phyloP scores from a whole-genome alignment of 2,329 filamentous ascomycete genomes.

The Chalara sp. region DNA sequence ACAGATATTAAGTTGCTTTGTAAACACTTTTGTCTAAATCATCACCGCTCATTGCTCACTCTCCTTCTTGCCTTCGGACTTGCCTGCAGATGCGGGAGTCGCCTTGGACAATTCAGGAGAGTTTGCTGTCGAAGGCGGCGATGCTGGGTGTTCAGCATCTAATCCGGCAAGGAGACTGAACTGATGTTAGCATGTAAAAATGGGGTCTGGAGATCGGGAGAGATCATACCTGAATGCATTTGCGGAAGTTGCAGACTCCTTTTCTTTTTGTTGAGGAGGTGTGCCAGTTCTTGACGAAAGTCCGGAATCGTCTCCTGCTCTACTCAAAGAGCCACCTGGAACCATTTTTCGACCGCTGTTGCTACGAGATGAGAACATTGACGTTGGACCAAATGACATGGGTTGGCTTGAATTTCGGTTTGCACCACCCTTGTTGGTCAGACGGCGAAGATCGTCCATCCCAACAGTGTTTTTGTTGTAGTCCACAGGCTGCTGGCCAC shows the following conservation, averaged over 20 bases:
- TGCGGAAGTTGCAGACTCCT: slow-evolving; percentile 59
- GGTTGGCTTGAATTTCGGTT: slow-evolving; percentile 56
- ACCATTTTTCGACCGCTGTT: slow-evolving; percentile 81
- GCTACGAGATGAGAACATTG: slow-evolving; percentile 82
- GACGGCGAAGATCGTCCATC: slow-evolving; percentile 83
- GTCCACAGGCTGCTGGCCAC: slow-evolving; percentile 64
- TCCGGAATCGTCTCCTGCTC: slow-evolving; percentile 76
- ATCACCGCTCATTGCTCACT: slow-evolving; percentile 32
- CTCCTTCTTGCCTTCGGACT: slow-evolving; percentile 42
- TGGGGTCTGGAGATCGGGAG: too few species aligned
- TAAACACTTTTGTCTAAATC: slow-evolving; percentile 31
- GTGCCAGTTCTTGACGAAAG: slow-evolving; percentile 86
- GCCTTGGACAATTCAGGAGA: slow-evolving; percentile 61
- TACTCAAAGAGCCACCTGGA: slow-evolving; percentile 64
- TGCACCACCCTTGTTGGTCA: slow-evolving; percentile 55
- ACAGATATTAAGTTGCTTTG: slow-evolving; percentile 35
- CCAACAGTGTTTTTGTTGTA: slow-evolving; percentile 74
- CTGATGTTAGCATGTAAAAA: slow-evolving; percentile 20
- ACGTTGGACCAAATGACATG: slow-evolving; percentile 68
- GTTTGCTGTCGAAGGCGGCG: slow-evolving; percentile 61
- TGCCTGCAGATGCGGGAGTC: slow-evolving; percentile 40
- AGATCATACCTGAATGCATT: slow-evolving; percentile 87
- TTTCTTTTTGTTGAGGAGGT: slow-evolving; percentile 64
- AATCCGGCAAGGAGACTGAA: slow-evolving; percentile 46
- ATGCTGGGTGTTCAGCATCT: slow-evolving; percentile 56